Base-by-base conservation (phyloP, 2,329 filamentous ascomycete genomes). In the Phialophora chinensis region DNA sequence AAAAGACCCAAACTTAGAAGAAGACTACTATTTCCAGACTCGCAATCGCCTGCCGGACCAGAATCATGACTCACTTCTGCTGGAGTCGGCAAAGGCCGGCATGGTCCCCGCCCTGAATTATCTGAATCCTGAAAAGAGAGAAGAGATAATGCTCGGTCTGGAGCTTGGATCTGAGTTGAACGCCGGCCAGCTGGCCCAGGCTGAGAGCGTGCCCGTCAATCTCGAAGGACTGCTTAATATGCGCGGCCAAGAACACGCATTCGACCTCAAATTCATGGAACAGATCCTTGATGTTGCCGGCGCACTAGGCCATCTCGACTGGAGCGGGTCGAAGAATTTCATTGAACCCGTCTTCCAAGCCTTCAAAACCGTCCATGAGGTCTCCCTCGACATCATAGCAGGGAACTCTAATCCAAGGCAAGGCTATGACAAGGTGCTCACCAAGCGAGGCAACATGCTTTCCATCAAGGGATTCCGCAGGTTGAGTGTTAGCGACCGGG, bases 241-340 rank as follows among this genome's bases (percentile, higher is more conserved):
- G 63, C 62, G 65, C 20, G 72, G 69, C 7, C 63, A 73, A 25
- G 59, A 72, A 23, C 71, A 72, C 12, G 77, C 73, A 4, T 78
- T 79, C 62, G 65, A 74, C 11, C 69, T 80, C 14, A 75, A 77
- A 25, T 79, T 76, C 44, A 72, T 77, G 72, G 78, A 79, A 53
- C 76, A 77, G 54, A 66, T 80, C 7, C 73, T 80, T 4, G 79
- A 79, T 57, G 74, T 80, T 17, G 77, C 77, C 5, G 78, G 78
- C 4, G 78, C 79, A 4, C 71, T 70, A 6, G 79, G 77, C 4
- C 78, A 79, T 63, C 63, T 75, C 20, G 73, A 78, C 65, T 74
- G 74, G 29, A 73, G 73, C 1, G 74, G 76, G 17, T 74, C 75
- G 4, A 72, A 72, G 50, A 74, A 71, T 38, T 69, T 80, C 62